Base-by-base conservation (phyloP, 2,329 filamentous ascomycete genomes). In the Fusarium sp. region DNA sequence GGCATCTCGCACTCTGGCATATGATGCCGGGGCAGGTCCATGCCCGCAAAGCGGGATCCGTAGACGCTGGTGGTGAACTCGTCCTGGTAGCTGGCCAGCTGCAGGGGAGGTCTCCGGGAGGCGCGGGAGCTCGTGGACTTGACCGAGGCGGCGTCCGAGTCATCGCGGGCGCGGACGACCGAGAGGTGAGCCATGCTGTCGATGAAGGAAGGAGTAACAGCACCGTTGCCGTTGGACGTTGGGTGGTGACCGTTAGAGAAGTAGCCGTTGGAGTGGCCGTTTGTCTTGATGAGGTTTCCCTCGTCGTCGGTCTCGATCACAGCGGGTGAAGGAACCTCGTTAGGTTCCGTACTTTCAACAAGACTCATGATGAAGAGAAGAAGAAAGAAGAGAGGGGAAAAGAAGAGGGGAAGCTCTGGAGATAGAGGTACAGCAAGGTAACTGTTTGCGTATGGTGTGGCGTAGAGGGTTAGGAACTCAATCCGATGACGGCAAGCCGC, bases 1-100 rank as follows among this genome's bases (percentile, higher is more conserved):
- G 96, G 96, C 95, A 98, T 98, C 84, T 97, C 94, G 22, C 85
- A 80, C 78, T 98, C 95, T 1, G 96, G 95, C 91, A 98, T 98
- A 85, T 95, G 93, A 80, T 93, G 87, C 80, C 89, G 90, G 31
- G 95, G 95, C 47, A 98, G 87, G 79, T 97, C 94, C 80, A 93
- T 86, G 35, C 90, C 89, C 25, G 96, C 96, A 81, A 95, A 98
- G 73, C 88, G 91, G 72, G 93, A 95, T 80, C 95, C 96, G 81
- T 98, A 98, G 79, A 98, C 94, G 73, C 92, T 95, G 45, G 93
- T 92, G 63, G 91, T 93, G 85, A 92, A 92, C 80, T 87, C 85
- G 80, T 91, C 89, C 20, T 86, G 85, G 60, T 87, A 85, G 73
- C 86, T 84, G 74, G 85, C 83, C 31, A 90, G 86, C 74, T 88